Conservation (phyloP, 2,329 filamentous ascomycete species). For the Scedosporium dehoogii region DNA sequence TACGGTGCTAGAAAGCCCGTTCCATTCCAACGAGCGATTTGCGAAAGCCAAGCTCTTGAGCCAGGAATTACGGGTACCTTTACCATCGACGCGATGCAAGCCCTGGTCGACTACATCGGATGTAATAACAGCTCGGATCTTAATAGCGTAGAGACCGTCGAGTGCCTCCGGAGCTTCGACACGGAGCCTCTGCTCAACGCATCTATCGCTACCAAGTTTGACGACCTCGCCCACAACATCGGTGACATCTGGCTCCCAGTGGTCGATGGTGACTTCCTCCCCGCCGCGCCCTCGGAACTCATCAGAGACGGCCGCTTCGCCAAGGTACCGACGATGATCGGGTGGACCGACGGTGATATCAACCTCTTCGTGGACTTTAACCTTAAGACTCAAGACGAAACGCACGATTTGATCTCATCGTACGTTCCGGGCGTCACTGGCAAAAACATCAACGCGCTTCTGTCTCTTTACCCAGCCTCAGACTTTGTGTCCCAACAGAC, state of each 20-base stretch:
- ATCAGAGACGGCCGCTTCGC: conserved; percentile 49
- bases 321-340: conserved; percentile 51
- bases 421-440: conserved; percentile 27
- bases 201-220: conserved; percentile 29
- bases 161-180: conserved; percentile 33
- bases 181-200: conserved; percentile 31
- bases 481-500: conserved; percentile 30
- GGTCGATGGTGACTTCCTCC: conserved; percentile 31
- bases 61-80: conserved; percentile 38
- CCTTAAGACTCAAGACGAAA: conserved; percentile 29
- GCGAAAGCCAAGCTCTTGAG: conserved; percentile 38
- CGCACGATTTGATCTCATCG: conserved; percentile 24
- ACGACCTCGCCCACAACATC: conserved; percentile 32
- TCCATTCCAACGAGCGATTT: conserved; percentile 35
- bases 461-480: conserved; percentile 37
- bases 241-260: conserved; percentile 41
- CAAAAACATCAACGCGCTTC: conserved; percentile 26
- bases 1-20: conserved; percentile 31
- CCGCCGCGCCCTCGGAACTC: conserved; percentile 35
- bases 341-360: conserved; percentile 37
- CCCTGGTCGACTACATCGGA: conserved; percentile 28
- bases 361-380: conserved; percentile 28
- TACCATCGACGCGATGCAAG: conserved; percentile 34
- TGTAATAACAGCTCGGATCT: conserved; percentile 32
- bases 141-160: conserved; percentile 31